Base-by-base conservation (phyloP, 495 filamentous ascomycete genomes). In the Gamarada debralockiae region DNA sequence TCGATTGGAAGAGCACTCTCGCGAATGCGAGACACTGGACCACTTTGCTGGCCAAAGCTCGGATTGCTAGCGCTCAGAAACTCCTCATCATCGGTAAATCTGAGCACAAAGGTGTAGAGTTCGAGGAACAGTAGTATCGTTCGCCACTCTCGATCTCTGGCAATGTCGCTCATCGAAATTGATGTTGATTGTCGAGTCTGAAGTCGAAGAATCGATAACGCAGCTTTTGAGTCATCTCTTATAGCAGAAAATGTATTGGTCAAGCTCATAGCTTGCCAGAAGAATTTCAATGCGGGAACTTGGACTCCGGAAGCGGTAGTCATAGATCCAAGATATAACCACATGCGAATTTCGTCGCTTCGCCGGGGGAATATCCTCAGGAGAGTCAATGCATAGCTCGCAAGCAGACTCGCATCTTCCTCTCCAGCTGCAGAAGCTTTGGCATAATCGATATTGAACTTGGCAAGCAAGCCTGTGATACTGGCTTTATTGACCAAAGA, bases 281-380 rank as follows among this genome's bases (percentile, higher is more conserved):
- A 92, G 64, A 87, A 97, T 62, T 87, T 88, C 48, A 95, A 82
- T 5, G 90, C 84, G 0, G 93, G 86, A 14, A 85, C 64, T 47
- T 75, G 71, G 4, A 60, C 62, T 13, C 63, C 65, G 8, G 67
- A 61, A 24, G 65, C 61, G 15, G 58, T 70, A 17, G 75, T 76
- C 10, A 87, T 83, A 25, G 90, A 90, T 0, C 90, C 86, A 13
- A 91, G 71, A 58, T 91, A 97, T 3, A 99, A 72, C 76, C 93
- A 95, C 89, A 97, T 95, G 0, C 92, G 85, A 46, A 97, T 95
- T 47, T 97, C 95, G 60, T 96, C 90, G 17, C 83, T 81, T 34
- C 82, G 77, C 8, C 79, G 75, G 17, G 92, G 93, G 58, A 99
- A 99, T 49, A 90, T 87, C 51, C 86, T 82, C 6, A 97, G 69